Evolutionary conservation across 805 yeast species (phyloP).

Genomic region (Sugiyamaella chiloensis): DNA sequence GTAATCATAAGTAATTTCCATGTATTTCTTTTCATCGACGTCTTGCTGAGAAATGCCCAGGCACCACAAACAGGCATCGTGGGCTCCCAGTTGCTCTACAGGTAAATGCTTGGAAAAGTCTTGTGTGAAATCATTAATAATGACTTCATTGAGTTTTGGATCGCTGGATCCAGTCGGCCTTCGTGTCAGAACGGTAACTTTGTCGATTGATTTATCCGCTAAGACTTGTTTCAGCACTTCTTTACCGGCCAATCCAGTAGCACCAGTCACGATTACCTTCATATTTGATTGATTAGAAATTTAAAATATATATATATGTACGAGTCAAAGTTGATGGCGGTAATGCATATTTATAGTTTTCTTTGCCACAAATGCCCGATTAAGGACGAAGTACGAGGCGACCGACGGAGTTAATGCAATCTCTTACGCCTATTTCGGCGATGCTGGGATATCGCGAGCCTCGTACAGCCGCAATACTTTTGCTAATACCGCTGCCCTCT

Average conservation of each 20-base stretch:
- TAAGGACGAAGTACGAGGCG: too few relatives aligned
- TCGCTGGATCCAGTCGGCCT: slow-evolving; percentile 4
- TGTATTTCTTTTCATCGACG: slow-evolving; percentile 6
- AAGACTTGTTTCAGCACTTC: slow-evolving; percentile 5
- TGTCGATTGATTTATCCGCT: slow-evolving; percentile 6
- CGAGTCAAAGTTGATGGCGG: too few relatives aligned
- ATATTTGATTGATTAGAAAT: slow-evolving; percentile 2
- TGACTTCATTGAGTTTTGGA: slow-evolving; percentile 12
- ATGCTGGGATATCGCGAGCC: too few relatives aligned
- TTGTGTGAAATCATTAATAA: slow-evolving; percentile 3
- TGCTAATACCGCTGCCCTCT: too few relatives aligned
- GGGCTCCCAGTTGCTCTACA: background rate
- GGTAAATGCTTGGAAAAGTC: background rate
- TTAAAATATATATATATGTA: too few relatives aligned
- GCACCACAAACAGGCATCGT: slow-evolving; percentile 13
- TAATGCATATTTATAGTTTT: too few relatives aligned
- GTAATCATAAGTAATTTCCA: slow-evolving; percentile 12
- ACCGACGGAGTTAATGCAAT: too few relatives aligned
- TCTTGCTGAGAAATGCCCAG: slow-evolving; percentile 12
- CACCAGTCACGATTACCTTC: slow-evolving; percentile 13
- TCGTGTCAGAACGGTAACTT: slow-evolving; percentile 12
- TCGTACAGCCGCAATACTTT: too few relatives aligned
- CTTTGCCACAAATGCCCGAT: too few relatives aligned
- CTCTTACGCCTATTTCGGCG: too few relatives aligned
- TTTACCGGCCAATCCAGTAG: slow-evolving; percentile 11